Base-by-base conservation (phyloP, 306 rosid genomes). In the Cicer cuneatum region DNA sequence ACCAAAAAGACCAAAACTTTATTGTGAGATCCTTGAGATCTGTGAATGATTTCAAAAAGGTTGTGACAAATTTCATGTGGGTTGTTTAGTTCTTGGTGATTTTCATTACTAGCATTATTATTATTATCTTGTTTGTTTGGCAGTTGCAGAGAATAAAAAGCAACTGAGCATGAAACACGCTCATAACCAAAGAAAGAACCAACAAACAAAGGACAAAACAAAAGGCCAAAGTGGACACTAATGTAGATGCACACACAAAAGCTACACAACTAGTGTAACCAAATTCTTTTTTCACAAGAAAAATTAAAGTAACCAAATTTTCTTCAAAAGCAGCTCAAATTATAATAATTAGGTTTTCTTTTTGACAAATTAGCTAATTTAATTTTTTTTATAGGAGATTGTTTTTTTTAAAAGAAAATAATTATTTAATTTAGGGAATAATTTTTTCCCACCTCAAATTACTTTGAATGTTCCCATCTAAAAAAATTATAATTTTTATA, bases 11-110 rank as follows among this genome's bases (percentile, higher is more conserved):
- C 18, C 54, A 83, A 66, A 84, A 82, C 83, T 83, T 84, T 72
- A 87, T 37, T 81, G 77, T 81, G 92, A 85, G 89, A 89, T 82
- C 90, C 87, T 88, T 81, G 97, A 91, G 98, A 93, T 89, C 96
- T 87, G 90, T 74, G 87, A 84, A 75, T 38, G 82, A 56, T 68
- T 29, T 29, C 35, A 29, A 29, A 29, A 29, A 29, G 35, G 3
- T 72, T 74, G 74, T 77, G 72, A 60, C 80, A 79, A 92, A 84
- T 80, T 86, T 86, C 87, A 81, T 81, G 81, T 40, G 75, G 75
- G 58, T 58, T 41, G 43, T 56, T 29, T 29, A 24, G 39, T 61
- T 14, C 40, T 47, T 64, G 73, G 66, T 68, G 86, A 57, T 85
- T 64, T 82, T 83, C 87, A 77, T 79, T 45, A 78, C 81, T 83